Evolutionary conservation across 768 basidiomycete genomes (phyloP).

Genomic region (Lentinula guzmanii): DNA sequence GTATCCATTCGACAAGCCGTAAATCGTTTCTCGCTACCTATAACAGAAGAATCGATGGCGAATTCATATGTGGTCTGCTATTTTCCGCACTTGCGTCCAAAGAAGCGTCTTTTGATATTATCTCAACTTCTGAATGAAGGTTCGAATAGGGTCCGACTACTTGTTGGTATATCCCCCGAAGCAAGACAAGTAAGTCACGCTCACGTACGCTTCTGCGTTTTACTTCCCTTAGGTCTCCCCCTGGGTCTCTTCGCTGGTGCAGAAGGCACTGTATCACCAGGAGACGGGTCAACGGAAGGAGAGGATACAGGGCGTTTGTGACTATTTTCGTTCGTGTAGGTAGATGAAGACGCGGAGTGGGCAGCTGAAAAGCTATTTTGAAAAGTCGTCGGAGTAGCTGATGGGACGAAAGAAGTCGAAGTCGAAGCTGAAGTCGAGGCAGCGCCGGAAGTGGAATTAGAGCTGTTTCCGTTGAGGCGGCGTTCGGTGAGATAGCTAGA

Average conservation of each 20-base stretch:
- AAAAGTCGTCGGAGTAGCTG: slow-evolving; percentile 2
- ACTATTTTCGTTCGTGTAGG: slow-evolving; percentile 21
- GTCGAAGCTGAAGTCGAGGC: slow-evolving; percentile 1
- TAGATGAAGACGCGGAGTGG: not conserved
- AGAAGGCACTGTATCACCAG: slow-evolving; percentile 14
- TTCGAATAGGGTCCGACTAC: too few species aligned
- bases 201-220: not conserved
- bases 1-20: too few species aligned
- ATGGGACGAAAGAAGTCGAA: slow-evolving; percentile 11
- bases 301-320: slow-evolving; percentile 15
- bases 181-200: not conserved
- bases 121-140: too few species aligned
- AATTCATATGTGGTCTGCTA: too few species aligned
- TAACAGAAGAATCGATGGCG: too few species aligned
- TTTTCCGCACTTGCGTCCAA: too few species aligned
- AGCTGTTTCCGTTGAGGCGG: slow-evolving; percentile 41
- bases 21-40: too few species aligned
- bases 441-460: slow-evolving; percentile 11
- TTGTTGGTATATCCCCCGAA: too few species aligned
- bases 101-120: too few species aligned
- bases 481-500: slow-evolving; percentile 61
- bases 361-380: not conserved
- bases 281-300: slow-evolving; percentile 19
- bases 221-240: slow-evolving; percentile 64
- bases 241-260: slow-evolving; percentile 46